Base-by-base conservation (phyloP, 768 basidiomycete genomes). In the Sutorius australiensis region DNA sequence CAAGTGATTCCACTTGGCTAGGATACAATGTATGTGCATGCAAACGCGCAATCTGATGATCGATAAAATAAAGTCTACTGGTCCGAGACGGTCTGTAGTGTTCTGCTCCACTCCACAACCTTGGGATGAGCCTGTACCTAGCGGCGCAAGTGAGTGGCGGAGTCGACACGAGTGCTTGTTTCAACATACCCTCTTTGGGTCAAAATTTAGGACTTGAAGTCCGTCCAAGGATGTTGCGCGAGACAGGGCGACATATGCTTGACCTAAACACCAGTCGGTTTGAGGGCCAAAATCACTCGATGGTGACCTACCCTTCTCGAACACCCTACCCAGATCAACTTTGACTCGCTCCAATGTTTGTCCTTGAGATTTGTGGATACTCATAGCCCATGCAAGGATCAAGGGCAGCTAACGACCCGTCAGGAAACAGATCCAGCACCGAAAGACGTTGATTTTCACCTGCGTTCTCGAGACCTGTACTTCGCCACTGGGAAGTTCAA, bases 331-430 rank as follows among this genome's bases (percentile, higher is more conserved):
- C 33, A 99, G 77, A 64, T 98, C 95, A 40, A 98, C 95, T 65
- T 89, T 95, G 61, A 98, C 95, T 42, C 92, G 83, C 24, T 94
- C 89, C 10, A 99, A 76, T 0, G 97, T 98, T 69, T 98, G 97
- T 10, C 97, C 97, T 69, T 99, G 97, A 11, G 89, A 90, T 67
- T 99, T 99, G 70, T 99, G 97, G 57, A 98, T 98, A 43, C 88
- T 91, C 92, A 98, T 95, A 0, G 95, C 95, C 95, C 95, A 98
- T 0, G 95, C 80, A 36, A 95, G 77, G 54, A 97, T 94, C 24
- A 98, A 67, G 0, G 92, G 92, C 2, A 95, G 68, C 91, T 95
- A 59, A 39, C 9, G 48, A 1, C 14, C 38, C 3, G n/a, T 62
- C 33, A 56, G 46, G 6, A 50, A 51, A 40, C 16, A 9, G 9